Conservation (phyloP, 768 basidiomycete species). For the Hericium erinaceus region DNA sequence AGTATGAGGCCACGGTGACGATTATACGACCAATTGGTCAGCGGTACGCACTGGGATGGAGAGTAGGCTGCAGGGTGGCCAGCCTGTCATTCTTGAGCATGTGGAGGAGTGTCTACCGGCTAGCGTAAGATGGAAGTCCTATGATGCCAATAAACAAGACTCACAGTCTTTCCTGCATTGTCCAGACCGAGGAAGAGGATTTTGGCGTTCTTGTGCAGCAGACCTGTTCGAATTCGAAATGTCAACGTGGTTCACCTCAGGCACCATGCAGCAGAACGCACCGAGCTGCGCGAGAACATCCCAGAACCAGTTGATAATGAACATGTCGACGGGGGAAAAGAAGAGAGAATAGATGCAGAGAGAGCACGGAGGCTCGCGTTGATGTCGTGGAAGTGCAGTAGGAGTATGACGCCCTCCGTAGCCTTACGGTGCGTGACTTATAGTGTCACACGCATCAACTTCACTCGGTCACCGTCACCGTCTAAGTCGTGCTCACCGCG, state of each 20-base stretch:
- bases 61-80: slow-evolving; percentile 94
- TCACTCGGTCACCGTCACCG: neutral
- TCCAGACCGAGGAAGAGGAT: slow-evolving; percentile 98
- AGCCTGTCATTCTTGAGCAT: slow-evolving; percentile 99
- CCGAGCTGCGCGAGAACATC: slow-evolving; percentile 91
- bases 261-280: slow-evolving; percentile 28
- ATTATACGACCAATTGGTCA: slow-evolving; percentile 1
- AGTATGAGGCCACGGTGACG: slow-evolving; percentile 5
- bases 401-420: neutral
- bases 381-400: slow-evolving; percentile 1
- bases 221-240: slow-evolving; percentile 36
- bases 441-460: neutral
- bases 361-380: slow-evolving; percentile 3
- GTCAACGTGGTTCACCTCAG: neutral
- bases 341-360: slow-evolving; percentile 2
- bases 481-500: too few species aligned
- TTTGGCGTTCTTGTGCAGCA: slow-evolving; percentile 97
- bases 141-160: slow-evolving; percentile 17
- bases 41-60: slow-evolving; percentile 84
- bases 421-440: neutral
- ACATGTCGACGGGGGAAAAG: slow-evolving; percentile 41
- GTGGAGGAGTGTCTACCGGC: slow-evolving; percentile 77
- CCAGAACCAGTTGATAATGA: slow-evolving; percentile 93
- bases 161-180: slow-evolving; percentile 97
- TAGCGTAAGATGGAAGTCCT: neutral